phyloP scores from a whole-genome alignment of 2,329 filamentous ascomycete genomes.

The Aspergillus novofumigatus region DNA sequence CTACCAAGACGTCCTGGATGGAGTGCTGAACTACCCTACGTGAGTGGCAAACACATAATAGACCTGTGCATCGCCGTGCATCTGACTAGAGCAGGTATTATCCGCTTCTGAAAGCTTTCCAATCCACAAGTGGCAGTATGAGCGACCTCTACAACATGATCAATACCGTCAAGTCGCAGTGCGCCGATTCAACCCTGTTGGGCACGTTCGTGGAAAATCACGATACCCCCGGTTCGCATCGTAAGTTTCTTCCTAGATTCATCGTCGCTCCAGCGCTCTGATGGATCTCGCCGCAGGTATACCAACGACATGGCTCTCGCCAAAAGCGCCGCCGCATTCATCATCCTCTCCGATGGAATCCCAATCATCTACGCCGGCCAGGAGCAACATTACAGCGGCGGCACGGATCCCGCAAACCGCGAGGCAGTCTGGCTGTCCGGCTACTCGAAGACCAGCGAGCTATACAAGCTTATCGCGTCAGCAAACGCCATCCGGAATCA shows the following conservation, averaged over 20 bases:
- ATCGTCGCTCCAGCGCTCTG: background rate
- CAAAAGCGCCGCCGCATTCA: conserved; percentile 60
- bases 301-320: conserved; percentile 42
- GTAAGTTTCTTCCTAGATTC: conserved; percentile 8
- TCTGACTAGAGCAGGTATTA: conserved; percentile 21
- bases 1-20: conserved; percentile 45
- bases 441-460: conserved; percentile 44
- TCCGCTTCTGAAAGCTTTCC: conserved; percentile 33
- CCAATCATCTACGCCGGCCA: conserved; percentile 66
- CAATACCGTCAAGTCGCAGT: conserved; percentile 29
- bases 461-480: conserved; percentile 48
- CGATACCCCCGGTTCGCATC: conserved; percentile 55
- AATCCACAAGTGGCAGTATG: conserved; percentile 32
- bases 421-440: conserved; percentile 56
- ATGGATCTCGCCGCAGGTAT: conserved; percentile 15
- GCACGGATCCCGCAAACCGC: conserved; percentile 49
- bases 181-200: conserved; percentile 45
- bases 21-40: conserved; percentile 48
- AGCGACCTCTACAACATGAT: conserved; percentile 33
- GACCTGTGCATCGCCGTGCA: background rate
- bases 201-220: conserved; percentile 60
- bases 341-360: conserved; percentile 57
- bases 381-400: conserved; percentile 58
- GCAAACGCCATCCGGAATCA: conserved; percentile 51
- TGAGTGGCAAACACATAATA: conserved; percentile 8